Conservation (phyloP, 192 early-diverging fungal genomes). For the Umbelopsis isabellina region DNA sequence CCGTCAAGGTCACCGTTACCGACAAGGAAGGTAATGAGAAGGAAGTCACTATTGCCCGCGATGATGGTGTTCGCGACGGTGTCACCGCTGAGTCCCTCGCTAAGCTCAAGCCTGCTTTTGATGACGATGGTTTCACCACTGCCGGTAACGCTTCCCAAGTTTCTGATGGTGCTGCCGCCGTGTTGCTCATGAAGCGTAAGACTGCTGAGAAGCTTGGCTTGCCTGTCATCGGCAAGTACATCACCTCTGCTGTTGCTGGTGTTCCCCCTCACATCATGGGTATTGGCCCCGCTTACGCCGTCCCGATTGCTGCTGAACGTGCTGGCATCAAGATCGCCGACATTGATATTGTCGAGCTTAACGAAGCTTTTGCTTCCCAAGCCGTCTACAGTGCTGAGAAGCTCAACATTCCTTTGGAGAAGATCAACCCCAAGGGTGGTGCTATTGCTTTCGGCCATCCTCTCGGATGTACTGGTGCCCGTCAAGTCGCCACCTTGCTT, state of each 20-base stretch:
- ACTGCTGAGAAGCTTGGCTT: conserved; percentile 84
- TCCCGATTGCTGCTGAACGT: conserved; percentile 85
- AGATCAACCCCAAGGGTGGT: conserved; percentile 98
- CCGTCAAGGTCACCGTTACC: conserved; percentile 71
- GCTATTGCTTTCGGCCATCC: conserved; percentile 99
- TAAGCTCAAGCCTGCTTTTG: conserved; percentile 90
- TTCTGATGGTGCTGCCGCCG: conserved; percentile 96
- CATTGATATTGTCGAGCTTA: conserved; percentile 91
- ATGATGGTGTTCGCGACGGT: conserved; percentile 90
- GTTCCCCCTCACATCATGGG: conserved; percentile 97
- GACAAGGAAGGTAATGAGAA: conserved; percentile 80
- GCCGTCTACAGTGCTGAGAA: conserved; percentile 89
- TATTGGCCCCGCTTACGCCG: conserved; percentile 94
- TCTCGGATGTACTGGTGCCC: conserved; percentile 86
- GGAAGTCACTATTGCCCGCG: conserved; percentile 72
- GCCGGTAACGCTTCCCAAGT: conserved; percentile 98
- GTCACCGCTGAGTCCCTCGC: conserved; percentile 79
- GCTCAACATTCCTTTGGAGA: conserved; percentile 81
- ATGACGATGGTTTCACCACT: conserved; percentile 80
- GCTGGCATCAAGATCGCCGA: conserved; percentile 76
- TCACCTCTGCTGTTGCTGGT: conserved; percentile 84
- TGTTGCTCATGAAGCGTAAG: conserved; percentile 93
- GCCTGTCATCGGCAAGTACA: conserved; percentile 84
- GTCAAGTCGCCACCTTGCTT: conserved; percentile 93
- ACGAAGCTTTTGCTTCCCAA: conserved; percentile 99